Conservation (phyloP, 495 filamentous ascomycete genomes). For the Hypoxylon cercidicola region DNA sequence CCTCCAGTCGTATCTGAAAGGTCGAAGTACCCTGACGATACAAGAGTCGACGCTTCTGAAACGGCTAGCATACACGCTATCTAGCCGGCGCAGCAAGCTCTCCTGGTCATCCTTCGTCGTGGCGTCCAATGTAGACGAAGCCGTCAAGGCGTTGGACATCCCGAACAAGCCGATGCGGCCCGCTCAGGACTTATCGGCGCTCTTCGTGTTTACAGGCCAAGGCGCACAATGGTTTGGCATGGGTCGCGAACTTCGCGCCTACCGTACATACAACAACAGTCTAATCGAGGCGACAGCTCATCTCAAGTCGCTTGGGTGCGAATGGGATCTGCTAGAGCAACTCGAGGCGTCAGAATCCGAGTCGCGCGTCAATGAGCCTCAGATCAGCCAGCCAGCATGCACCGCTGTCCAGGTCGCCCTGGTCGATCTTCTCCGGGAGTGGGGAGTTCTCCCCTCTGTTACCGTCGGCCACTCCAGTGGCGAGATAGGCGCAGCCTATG, state of each 20-base stretch:
- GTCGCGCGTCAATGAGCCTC: conserved; percentile 43
- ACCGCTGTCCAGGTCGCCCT: conserved; percentile 63
- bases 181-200: conserved; percentile 23
- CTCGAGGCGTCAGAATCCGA: conserved; percentile 28
- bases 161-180: conserved; percentile 37
- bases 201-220: conserved; percentile 49
- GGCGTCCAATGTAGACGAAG: conserved; percentile 39
- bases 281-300: conserved; percentile 42
- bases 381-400: conserved; percentile 54
- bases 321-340: conserved; percentile 42
- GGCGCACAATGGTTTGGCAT: conserved; percentile 59
- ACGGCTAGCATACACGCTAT: conserved; percentile 52
- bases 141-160: conserved; percentile 26
- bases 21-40: conserved; percentile 15
- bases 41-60: conserved; percentile 31
- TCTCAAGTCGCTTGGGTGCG: conserved; percentile 37
- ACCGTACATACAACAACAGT: conserved; percentile 36
- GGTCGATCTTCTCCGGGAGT: conserved; percentile 61
- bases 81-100: conserved; percentile 51
- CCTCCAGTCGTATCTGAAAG: conserved; percentile 36
- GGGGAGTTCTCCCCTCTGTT: conserved; percentile 55
- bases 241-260: conserved; percentile 56
- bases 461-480: conserved; percentile 71
- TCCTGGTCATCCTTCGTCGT: conserved; percentile 53
- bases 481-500: conserved; percentile 65